Conservation (phyloP, 164 flowering plant species). For the Buxus sempervirens region DNA sequence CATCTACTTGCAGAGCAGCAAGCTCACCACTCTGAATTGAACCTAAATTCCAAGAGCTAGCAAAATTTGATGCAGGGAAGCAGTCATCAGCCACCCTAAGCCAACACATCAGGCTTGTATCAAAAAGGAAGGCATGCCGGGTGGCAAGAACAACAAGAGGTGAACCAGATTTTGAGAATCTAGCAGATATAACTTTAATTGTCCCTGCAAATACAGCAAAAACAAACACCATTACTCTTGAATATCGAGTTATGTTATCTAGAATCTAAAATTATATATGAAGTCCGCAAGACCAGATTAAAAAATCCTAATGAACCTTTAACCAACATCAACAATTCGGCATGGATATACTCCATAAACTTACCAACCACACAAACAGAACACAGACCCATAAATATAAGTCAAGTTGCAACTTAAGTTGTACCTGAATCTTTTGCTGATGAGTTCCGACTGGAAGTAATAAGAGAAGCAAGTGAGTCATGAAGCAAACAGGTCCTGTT, state of each 20-base stretch:
- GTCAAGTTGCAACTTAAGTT: not conserved
- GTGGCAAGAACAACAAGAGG: conserved; percentile 91
- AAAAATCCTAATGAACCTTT: not conserved
- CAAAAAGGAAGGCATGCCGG: conserved; percentile 93
- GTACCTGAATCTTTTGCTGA: conserved; percentile 63
- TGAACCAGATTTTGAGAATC: conserved; percentile 84
- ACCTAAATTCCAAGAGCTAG: conserved; percentile 90
- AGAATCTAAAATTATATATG: not conserved
- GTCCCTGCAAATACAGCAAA: conserved; percentile 46
- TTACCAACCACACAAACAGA: not conserved
- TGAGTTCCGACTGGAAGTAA: conserved; percentile 45
- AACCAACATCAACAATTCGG: not conserved
- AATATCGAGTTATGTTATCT: not conserved
- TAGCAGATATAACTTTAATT: conserved; percentile 89
- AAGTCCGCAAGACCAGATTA: not conserved
- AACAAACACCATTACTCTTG: conserved; percentile 3
- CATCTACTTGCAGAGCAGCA: conserved; percentile 88
- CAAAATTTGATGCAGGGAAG: conserved; percentile 88
- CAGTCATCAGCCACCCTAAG: conserved; percentile 93
- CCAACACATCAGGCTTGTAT: conserved; percentile 91
- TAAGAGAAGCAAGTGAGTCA: conserved; percentile 69
- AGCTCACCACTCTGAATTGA: conserved; percentile 84
- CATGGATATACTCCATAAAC: not conserved
- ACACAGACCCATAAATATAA: not conserved
- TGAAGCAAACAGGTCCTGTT: conserved; percentile 74